Conservation (phyloP, 371 early-diverging fungal genomes). For the Lichtheimia hyalospora region DNA sequence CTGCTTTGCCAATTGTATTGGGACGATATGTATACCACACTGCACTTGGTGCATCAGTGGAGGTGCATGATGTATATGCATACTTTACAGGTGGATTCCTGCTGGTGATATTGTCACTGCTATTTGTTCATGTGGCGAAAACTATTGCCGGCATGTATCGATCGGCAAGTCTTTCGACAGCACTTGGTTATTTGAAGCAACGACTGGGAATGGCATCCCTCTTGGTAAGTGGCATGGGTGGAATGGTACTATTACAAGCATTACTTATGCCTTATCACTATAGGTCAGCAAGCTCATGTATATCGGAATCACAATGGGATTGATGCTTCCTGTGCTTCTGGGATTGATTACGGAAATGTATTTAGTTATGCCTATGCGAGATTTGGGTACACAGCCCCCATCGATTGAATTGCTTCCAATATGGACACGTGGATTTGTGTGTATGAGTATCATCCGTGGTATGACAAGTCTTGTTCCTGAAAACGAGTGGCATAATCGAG, state of each 20-base stretch:
- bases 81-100: constrained; percentile 27
- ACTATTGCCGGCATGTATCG: background rate
- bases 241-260: background rate
- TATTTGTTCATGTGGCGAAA: background rate
- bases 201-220: background rate
- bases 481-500: constrained; percentile 9
- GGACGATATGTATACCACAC: constrained; percentile 45
- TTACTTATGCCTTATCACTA: background rate
- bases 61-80: constrained; percentile 63
- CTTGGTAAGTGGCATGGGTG: background rate
- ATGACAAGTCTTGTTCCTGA: constrained; percentile 8
- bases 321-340: constrained; percentile 44
- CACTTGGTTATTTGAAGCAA: background rate
- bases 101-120: background rate
- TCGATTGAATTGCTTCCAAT: constrained; percentile 36
- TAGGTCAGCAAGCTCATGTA: background rate
- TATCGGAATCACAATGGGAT: constrained; percentile 23
- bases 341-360: constrained; percentile 54
- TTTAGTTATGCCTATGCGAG: constrained; percentile 41
- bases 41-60: constrained; percentile 12
- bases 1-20: constrained; percentile 42
- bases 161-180: background rate
- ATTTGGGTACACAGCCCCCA: constrained; percentile 18
- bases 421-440: constrained; percentile 19
- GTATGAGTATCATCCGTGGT: constrained; percentile 20